phyloP scores from a whole-genome alignment of 2,329 filamentous ascomycete species.

The Gnomoniopsis sp. region DNA sequence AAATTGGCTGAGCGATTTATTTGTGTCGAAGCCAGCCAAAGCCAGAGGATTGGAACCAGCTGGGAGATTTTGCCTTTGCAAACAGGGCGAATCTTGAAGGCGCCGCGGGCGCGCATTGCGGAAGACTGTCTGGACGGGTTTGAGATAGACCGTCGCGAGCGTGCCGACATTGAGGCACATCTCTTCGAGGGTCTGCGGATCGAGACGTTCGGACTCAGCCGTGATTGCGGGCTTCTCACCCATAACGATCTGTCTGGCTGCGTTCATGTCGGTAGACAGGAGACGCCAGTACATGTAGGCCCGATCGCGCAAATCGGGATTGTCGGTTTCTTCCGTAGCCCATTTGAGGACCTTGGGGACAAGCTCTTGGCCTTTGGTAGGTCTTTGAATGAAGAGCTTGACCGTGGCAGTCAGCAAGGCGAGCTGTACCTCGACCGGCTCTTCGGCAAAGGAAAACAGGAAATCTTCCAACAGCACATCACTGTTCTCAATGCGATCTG shows the following conservation, averaged over 20 bases:
- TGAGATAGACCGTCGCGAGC: conserved; percentile 93
- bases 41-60: conserved; percentile 39
- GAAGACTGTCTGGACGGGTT: conserved; percentile 96
- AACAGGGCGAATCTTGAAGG: conserved; percentile 76
- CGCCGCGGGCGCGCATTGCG: conserved; percentile 78
- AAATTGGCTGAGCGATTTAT: conserved; percentile 60
- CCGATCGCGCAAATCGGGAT: conserved; percentile 90
- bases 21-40: conserved; percentile 40
- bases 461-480: conserved; percentile 94
- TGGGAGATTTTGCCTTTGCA: conserved; percentile 70
- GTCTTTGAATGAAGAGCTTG: conserved; percentile 95
- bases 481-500: conserved; percentile 94
- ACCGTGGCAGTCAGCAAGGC: conserved; percentile 93
- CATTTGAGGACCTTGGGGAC: conserved; percentile 95
- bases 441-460: conserved; percentile 87
- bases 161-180: conserved; percentile 97
- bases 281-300: conserved; percentile 99
- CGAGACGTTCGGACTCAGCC: conserved; percentile 90
- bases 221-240: conserved; percentile 95
- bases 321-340: conserved; percentile 99
- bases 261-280: conserved; percentile 83
- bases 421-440: conserved; percentile 92
- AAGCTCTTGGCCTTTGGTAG: conserved; percentile 88
- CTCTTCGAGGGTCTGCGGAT: conserved; percentile 87
- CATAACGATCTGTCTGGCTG: conserved; percentile 89